Base-by-base conservation (phyloP, 129 eudicot genomes). In the Helichrysum umbraculigerum region DNA sequence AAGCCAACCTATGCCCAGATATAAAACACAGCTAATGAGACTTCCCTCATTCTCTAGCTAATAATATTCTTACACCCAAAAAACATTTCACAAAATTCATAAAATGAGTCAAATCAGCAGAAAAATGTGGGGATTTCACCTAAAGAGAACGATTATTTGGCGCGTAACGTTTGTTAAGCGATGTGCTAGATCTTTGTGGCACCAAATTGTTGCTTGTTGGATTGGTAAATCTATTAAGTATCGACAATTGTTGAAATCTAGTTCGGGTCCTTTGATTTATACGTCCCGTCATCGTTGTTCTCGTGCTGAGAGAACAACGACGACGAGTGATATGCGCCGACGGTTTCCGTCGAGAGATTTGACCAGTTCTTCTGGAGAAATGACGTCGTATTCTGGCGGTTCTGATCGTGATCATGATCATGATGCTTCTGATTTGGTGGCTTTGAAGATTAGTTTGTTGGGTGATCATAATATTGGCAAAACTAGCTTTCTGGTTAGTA, bases 401-500 rank as follows among this genome's bases (percentile, higher is more conserved):
- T 51, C 16, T 30, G 86, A 79, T 25, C 66, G 35, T 2, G 83
- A 80, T 39, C 73, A 73, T 2, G 83, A 80, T 39, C 73, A 73
- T 8, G 92, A 87, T 60, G 56, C 76, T 52, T 82, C 91, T 4
- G 91, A 87, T 81, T 83, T 90, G 79, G 96, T 90, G 20, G 66
- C 86, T 44, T 72, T 90, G 66, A 87, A 87, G 82, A 84, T 90
- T 16, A 60, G 88, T 61, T 76, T 90, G 54, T 79, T 93, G 84
- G 98, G 98, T 67, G 98, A 93, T 90, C 81, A 81, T 47, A 87
- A 82, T 41, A 88, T 88, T 56, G 98, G 98, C 37, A 93, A 93
- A 85, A 83, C 95, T 6, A 86, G 86, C 67, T 93, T 93, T 78
- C 73, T 90, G 88, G 98, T 93, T 17, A 80, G 86, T 86, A 22